Base-by-base conservation (phyloP, 176 grass and related monocot species). In the Oryza officinalis region DNA sequence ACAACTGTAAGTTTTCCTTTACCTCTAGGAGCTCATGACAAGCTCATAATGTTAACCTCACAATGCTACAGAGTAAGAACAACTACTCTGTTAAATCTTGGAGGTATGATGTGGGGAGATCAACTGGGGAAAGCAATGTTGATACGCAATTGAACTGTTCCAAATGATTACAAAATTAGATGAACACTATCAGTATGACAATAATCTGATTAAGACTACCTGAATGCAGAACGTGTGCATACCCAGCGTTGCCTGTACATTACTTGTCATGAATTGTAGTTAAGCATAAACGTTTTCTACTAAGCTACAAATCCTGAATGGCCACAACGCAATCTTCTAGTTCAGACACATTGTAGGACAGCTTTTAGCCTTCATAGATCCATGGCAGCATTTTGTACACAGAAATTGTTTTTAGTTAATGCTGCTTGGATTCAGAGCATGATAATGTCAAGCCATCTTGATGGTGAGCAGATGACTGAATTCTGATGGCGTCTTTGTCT, bases 231-330 rank as follows among this genome's bases (percentile, higher is more conserved):
- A 88, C 4, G 4, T 84, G 82, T 76, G 47, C 76, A 83, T 89
- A 95, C 96, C 87, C 84, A 90, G 61, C 92, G 93, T 30, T 92
- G 87, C 87, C 86, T 98, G 86, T 32, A 32, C 31, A 5, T 4
- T 95, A 98, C 80, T 98, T 98, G 7, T 92, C 93, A 69, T 87
- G 87, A 71, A 96, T 86, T 49, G 93, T 89, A 0, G 22, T 64
- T 49, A 92, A 75, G 11, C 64, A 82, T 47, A 83, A 32, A 28
- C 80, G 74, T 80, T 85, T 98, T 61, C 76, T 92, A 50, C 76
- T 88, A 64, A 95, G 85, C 82, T 98, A 93, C 79, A 98, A 86
- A 12, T 92, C 91, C 83, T 94, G 91, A 54, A 98, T 74, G n/a
- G 83, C 80, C 28, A 31, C 63, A 10, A 92, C 72, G 49, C 96